These are phyloP conservation scores for Medicago truncatula DNA, from an alignment of 306 rosid genomes.

Conservation along the genomic window MtrunA17r5.0-ANR NC_053043.1:337501-338000, in stretches of 20 bases:
- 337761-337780: constrained; percentile 21
- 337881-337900: constrained; percentile 26
- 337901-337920: background rate
- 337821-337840: too few species aligned
- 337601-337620: constrained; percentile 86
- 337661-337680: constrained; percentile 70
- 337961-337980: too few species aligned
- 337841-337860: too few species aligned
- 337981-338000: too few species aligned
- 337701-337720: constrained; percentile 7
- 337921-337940: too few species aligned
- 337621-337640: constrained; percentile 61
- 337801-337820: background rate
- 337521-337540: constrained; percentile 50
- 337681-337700: constrained; percentile 48
- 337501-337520: constrained; percentile 34
- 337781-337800: constrained; percentile 24
- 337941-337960: too few species aligned
- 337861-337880: background rate
- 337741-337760: constrained; percentile 19
- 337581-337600: constrained; percentile 89
- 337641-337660: constrained; percentile 54
- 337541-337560: constrained; percentile 93
- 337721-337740: constrained; percentile 11
- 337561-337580: constrained; percentile 97